Conservation (phyloP, 1,284 basidiomycete species). For the Ganoderma leucocontextum region DNA sequence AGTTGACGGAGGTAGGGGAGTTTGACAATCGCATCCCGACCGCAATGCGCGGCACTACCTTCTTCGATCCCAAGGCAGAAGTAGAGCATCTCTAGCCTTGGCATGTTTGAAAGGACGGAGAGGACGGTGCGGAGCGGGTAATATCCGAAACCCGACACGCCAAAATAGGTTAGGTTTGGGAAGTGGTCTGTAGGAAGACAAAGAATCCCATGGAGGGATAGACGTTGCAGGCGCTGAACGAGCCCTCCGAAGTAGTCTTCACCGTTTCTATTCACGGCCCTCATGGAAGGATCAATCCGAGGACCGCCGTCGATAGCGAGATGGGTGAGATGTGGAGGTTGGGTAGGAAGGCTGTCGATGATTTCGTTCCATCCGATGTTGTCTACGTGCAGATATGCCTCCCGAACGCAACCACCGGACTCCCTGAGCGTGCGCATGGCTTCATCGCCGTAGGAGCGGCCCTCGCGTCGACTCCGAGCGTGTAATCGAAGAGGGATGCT, state of each 20-base stretch:
- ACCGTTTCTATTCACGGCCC: too few relatives aligned
- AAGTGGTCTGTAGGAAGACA: not conserved
- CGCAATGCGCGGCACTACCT: not conserved
- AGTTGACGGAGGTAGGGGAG: not conserved
- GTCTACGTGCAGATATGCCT: too few relatives aligned
- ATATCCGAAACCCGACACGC: not conserved
- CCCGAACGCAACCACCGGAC: too few relatives aligned
- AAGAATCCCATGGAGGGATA: not conserved
- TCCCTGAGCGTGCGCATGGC: too few relatives aligned
- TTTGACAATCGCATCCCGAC: not conserved
- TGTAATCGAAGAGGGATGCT: too few relatives aligned
- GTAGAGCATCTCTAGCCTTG: not conserved
- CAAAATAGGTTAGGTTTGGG: not conserved
- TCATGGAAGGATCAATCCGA: too few relatives aligned
- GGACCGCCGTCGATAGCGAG: too few relatives aligned
- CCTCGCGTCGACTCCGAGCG: too few relatives aligned
- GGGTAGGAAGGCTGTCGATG: too few relatives aligned
- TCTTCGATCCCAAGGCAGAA: not conserved
- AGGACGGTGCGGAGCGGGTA: not conserved
- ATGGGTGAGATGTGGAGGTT: too few relatives aligned
- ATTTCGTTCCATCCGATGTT: too few relatives aligned
- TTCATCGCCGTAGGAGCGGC: too few relatives aligned
- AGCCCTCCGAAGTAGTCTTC: not conserved
- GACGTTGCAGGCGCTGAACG: not conserved
- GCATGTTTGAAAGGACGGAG: not conserved